phyloP scores from a whole-genome alignment of 352 stramenopile genomes.

The Phytophthora kernoviae region DNA sequence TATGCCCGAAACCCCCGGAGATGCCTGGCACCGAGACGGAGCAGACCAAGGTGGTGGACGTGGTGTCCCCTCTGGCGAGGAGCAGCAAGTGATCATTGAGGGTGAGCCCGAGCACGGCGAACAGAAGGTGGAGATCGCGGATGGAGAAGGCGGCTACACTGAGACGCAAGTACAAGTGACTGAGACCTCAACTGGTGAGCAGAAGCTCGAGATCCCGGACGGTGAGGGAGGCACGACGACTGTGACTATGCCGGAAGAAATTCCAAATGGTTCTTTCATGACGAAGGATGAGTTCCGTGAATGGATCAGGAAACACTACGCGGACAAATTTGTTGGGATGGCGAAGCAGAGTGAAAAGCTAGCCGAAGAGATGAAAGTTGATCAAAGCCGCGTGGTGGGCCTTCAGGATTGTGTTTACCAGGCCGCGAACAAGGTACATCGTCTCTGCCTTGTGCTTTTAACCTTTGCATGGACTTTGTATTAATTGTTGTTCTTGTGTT shows the following conservation, averaged over 20 bases:
- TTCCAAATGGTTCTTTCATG: no score
- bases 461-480: constrained; percentile 3
- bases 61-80: no score
- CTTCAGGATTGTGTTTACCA: constrained; percentile 55
- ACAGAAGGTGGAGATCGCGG: background rate
- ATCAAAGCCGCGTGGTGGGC: constrained; percentile 24
- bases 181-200: constrained; percentile 8
- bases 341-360: constrained; percentile 18
- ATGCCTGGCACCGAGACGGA: no score
- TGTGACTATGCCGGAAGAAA: constrained; percentile 2
- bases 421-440: constrained; percentile 49
- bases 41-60: background rate
- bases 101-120: background rate
- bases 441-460: background rate
- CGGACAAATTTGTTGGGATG: constrained; percentile 20
- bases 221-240: background rate
- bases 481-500: constrained; percentile 2
- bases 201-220: constrained; percentile 12
- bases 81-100: background rate
- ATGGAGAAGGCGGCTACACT: no score
- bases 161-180: background rate
- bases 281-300: constrained; percentile 51
- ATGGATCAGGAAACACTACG: constrained; percentile 35
- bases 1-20: no score
- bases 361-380: constrained; percentile 21